Evolutionary conservation across 148 eudicot genomes (phyloP).

Genomic region (Dysphania ambrosioides): DNA sequence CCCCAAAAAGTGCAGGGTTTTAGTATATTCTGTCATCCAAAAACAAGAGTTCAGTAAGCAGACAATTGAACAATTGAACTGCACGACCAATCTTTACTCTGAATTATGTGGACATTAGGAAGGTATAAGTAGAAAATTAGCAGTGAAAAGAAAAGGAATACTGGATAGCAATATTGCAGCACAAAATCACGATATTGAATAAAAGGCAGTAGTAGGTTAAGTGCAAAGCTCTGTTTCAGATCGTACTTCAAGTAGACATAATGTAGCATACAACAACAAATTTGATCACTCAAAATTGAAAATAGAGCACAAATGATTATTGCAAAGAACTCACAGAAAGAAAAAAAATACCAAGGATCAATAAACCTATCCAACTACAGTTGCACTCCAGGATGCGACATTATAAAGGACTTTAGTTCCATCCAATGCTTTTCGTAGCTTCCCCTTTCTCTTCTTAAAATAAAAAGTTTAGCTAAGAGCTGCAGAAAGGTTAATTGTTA

Average conservation of each 20-base stretch:
- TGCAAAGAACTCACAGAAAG: background rate
- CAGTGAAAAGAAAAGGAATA: background rate
- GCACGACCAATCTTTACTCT: background rate
- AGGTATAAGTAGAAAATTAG: background rate
- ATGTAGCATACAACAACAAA: background rate
- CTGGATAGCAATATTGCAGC: background rate
- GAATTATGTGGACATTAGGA: background rate
- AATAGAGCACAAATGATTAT: background rate
- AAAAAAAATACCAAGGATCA: background rate
- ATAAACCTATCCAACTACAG: constrained; percentile 82
- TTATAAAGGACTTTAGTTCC: constrained; percentile 89
- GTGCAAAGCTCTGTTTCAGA: background rate
- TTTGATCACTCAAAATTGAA: background rate
- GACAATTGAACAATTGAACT: background rate
- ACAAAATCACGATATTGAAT: background rate
- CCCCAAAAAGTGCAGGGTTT: constrained; percentile 84
- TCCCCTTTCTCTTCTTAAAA: constrained; percentile 73
- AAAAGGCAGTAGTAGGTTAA: background rate
- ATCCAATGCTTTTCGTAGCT: constrained; percentile 95
- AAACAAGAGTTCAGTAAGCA: constrained; percentile 4
- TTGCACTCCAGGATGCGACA: constrained; percentile 99
- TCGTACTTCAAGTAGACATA: constrained; percentile 1
- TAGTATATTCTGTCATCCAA: constrained; percentile 67
- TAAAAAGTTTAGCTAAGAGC: constrained; percentile 92
- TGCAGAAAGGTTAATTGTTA: constrained; percentile 30